These are phyloP conservation scores for Debaryomyces hansenii DNA, from an alignment of 805 yeast genomes.

Conservation along the genomic window DNA sequence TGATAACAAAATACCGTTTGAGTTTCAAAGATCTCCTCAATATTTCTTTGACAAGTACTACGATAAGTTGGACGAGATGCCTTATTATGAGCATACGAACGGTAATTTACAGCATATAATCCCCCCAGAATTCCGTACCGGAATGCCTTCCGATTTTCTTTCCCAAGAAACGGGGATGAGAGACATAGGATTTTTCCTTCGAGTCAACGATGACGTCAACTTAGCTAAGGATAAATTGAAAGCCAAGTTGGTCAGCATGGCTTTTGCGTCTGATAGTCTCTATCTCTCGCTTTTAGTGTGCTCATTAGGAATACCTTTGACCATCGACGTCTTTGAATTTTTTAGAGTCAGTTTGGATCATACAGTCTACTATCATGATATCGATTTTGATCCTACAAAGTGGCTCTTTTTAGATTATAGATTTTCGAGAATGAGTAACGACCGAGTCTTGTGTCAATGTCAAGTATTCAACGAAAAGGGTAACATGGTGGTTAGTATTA, in stretches of 20 bases:
- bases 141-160: constrained; percentile 7
- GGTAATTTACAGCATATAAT: constrained; percentile 22
- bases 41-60: constrained; percentile 16
- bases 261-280: constrained; percentile 60
- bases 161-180: constrained; percentile 12
- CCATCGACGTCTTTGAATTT: constrained; percentile 21
- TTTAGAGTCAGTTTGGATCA: constrained; percentile 69
- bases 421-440: constrained; percentile 50
- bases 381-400: constrained; percentile 47
- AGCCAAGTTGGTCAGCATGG: constrained; percentile 52
- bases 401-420: constrained; percentile 54
- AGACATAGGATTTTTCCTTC: constrained; percentile 29
- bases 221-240: constrained; percentile 19
- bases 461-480: constrained; percentile 53
- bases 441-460: constrained; percentile 56
- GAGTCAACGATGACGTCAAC: constrained; percentile 25
- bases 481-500: constrained; percentile 54
- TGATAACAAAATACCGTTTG: constrained; percentile 14
- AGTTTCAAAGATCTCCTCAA: constrained; percentile 20
- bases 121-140: constrained; percentile 23
- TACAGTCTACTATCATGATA: constrained; percentile 62
- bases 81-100: constrained; percentile 19
- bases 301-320: constrained; percentile 40
- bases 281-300: constrained; percentile 53
- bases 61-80: constrained; percentile 21